Evolutionary conservation across 257 asterid species (phyloP).

Genomic region (Solanum okadae): DNA sequence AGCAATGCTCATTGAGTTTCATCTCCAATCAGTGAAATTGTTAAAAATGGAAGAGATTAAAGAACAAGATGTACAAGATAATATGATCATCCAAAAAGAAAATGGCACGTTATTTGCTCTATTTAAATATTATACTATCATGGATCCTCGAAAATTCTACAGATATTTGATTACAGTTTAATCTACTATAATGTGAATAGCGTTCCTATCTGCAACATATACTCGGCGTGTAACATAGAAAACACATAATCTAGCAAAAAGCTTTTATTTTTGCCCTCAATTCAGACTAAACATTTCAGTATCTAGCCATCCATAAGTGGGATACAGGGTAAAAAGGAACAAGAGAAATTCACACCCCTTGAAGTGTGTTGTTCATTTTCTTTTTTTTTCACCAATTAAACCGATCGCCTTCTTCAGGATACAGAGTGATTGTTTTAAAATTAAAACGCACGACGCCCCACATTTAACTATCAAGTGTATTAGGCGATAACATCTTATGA

Average conservation of each 20-base stretch:
- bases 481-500: background rate
- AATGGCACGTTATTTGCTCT: background rate
- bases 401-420: background rate
- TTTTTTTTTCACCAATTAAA: background rate
- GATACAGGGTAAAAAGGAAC: background rate
- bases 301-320: background rate
- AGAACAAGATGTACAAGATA: background rate
- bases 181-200: background rate
- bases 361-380: background rate
- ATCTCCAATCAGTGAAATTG: background rate
- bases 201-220: background rate
- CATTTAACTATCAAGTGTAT: background rate
- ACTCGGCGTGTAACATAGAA: background rate
- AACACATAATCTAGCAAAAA: background rate
- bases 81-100: background rate
- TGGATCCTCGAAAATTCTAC: background rate
- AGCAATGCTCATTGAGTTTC: background rate
- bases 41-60: background rate
- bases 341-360: background rate
- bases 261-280: background rate
- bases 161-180: background rate
- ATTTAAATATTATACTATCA: background rate
- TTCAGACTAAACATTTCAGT: background rate
- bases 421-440: background rate
- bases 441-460: background rate